Evolutionary conservation across 169 alveolate genomes (phyloP), one percentile per base, ranked within the genome.

Genomic region (Plasmodium relictum): DNA sequence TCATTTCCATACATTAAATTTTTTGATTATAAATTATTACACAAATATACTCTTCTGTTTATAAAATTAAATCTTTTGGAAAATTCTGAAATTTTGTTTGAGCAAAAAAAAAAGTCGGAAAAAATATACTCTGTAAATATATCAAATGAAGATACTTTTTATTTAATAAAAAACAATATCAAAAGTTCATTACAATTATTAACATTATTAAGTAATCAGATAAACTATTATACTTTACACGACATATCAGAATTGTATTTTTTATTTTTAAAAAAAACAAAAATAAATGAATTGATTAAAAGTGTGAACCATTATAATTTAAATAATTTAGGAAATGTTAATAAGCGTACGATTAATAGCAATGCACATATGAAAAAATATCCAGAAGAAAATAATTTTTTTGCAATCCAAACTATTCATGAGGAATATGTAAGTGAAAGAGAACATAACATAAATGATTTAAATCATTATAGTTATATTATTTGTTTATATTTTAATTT

Each of bases 141-240:
- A 83, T 66, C 85, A 24, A 44, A 83, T 83, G 91, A 83, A 62
- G 80, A 83, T 16, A 66, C 66, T 44, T 56, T 68, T 16, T 58
- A 83, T 54, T 12, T 83, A 20, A 59, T 59, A 83, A 83, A 56
- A 68, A 83, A 83, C 52, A 83, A 83, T 18, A 66, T 66, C 41
- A 68, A 50, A 22, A 56, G 52, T 39, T 45, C 62, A 4, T 16
- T 83, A 2, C 31, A 62, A 14, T 16, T 83, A 41, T 68, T 83
- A 58, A 9, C 66, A 45, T 54, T 54, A 22, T 41, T 83, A 48
- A 31, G 39, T 18, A 37, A 42, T 31, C 58, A 37, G 48, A 48
- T 16, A 37, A 42, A 65, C 24, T 24, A 54, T 42, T 22, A 39
- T 58, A 66, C 66, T 22, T 9, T 83, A 42, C 61, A 16, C 20